Percentiles rank a stretch among this genome's conserved stretches.
These are phyloP conservation scores for Quercus aquifolioides DNA, from an alignment of 306 rosid genomes.

Conservation along the genomic window DNA sequence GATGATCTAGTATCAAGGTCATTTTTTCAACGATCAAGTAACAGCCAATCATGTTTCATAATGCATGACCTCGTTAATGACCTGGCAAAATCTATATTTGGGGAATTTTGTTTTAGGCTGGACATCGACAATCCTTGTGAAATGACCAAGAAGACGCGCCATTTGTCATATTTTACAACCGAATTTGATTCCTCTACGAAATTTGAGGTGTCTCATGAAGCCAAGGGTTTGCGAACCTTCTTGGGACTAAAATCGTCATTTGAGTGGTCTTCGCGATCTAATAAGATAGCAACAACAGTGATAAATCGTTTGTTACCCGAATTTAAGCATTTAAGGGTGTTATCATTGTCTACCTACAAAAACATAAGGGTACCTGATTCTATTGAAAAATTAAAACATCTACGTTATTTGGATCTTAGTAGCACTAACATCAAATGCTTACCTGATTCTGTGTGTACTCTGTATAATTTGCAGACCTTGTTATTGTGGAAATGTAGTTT, in stretches of 20 bases:
- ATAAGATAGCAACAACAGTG: neutral
- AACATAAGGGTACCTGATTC: conserved; percentile 10
- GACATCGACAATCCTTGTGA: neutral
- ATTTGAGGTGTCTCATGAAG: conserved; percentile 14
- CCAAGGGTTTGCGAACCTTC: conserved; percentile 13
- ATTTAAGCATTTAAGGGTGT: conserved; percentile 16
- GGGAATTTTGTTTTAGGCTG: conserved; percentile 5
- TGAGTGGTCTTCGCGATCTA: too few relatives aligned
- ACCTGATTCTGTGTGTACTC: conserved; percentile 20
- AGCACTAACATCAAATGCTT: neutral
- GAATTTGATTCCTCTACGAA: conserved; percentile 12
- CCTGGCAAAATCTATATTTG: conserved; percentile 24
- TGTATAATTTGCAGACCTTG: conserved; percentile 37
- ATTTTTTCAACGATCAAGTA: too few relatives aligned
- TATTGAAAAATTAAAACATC: conserved; percentile 20
- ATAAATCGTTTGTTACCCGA: neutral
- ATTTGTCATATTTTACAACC: conserved; percentile 20
- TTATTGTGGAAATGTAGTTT: conserved; percentile 20
- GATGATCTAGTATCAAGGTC: too few relatives aligned
- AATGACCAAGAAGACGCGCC: conserved; percentile 9
- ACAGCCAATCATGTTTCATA: neutral
- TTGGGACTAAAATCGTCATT: neutral
- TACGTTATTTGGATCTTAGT: conserved; percentile 34
- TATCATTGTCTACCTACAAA: neutral
- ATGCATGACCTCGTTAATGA: conserved; percentile 40